Percentiles rank a stretch among this genome's conserved stretches.
These are phyloP conservation scores for Penicillium canariense DNA, from an alignment of 495 filamentous ascomycete genomes.

Conservation along the genomic window DNA sequence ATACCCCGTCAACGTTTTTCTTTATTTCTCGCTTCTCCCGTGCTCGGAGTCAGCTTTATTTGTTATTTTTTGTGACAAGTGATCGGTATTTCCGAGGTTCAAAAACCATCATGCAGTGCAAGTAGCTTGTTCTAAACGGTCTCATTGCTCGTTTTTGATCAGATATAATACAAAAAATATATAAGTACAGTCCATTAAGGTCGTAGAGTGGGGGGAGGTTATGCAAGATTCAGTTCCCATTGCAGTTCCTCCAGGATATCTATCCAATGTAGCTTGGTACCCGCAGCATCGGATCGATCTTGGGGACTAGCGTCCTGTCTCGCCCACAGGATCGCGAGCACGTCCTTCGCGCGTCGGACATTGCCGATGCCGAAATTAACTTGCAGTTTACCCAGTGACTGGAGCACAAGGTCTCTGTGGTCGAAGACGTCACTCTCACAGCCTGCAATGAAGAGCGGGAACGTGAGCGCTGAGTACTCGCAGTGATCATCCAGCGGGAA, in stretches of 20 bases:
- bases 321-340: slow-evolving; percentile 36
- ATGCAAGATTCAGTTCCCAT: slow-evolving; percentile 45
- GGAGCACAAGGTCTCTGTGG: slow-evolving; percentile 30
- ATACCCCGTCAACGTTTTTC: neutral
- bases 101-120: neutral
- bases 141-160: neutral
- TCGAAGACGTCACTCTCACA: slow-evolving; percentile 30
- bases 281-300: neutral
- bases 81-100: neutral
- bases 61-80: neutral
- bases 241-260: slow-evolving; percentile 40
- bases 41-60: neutral
- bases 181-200: slow-evolving; percentile 1
- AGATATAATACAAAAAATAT: neutral
- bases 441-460: slow-evolving; percentile 43
- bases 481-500: slow-evolving; percentile 37
- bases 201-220: neutral
- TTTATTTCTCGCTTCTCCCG: neutral
- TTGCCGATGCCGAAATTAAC: slow-evolving; percentile 45
- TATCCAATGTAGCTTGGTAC: slow-evolving; percentile 34
- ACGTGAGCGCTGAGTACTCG: slow-evolving; percentile 46
- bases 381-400: slow-evolving; percentile 32
- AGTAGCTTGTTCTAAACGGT: neutral
- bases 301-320: slow-evolving; percentile 18
- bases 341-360: slow-evolving; percentile 40